Conservation (phyloP, 225 moss, liverwort and hornwort genomes). For the Pseudoscleropodium purum region DNA sequence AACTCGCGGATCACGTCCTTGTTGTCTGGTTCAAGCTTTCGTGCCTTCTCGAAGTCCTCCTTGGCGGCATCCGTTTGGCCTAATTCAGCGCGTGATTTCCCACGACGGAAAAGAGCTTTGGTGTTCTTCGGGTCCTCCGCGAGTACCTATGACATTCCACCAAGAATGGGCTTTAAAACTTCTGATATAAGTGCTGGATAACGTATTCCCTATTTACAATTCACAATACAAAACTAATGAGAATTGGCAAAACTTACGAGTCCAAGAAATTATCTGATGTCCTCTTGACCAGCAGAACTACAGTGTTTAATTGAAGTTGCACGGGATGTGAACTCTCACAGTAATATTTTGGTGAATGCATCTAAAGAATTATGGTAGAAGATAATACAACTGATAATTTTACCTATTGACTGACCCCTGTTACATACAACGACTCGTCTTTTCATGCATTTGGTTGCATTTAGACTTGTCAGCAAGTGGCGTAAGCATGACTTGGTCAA, state of each 20-base stretch:
- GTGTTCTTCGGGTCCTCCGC: conserved; percentile 76
- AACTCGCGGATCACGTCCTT: conserved; percentile 77
- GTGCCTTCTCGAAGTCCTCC: conserved; percentile 68
- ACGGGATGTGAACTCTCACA: not conserved
- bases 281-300: not conserved
- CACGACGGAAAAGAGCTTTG: conserved; percentile 86
- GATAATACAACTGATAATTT: not conserved
- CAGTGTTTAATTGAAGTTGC: not conserved
- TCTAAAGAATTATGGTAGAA: not conserved
- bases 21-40: conserved; percentile 63
- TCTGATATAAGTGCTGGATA: not conserved
- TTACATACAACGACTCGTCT: not conserved
- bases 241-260: not conserved
- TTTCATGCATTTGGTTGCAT: not conserved
- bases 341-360: not conserved
- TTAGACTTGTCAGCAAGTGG: not conserved
- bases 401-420: not conserved
- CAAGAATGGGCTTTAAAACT: not conserved
- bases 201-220: not conserved
- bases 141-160: conserved; percentile 47
- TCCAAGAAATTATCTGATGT: not conserved
- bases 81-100: conserved; percentile 68
- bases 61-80: conserved; percentile 94
- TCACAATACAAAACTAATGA: not conserved
- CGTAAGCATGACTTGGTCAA: not conserved